phyloP scores from a whole-genome alignment of 257 asterid species.

The Solanum pennellii region DNA sequence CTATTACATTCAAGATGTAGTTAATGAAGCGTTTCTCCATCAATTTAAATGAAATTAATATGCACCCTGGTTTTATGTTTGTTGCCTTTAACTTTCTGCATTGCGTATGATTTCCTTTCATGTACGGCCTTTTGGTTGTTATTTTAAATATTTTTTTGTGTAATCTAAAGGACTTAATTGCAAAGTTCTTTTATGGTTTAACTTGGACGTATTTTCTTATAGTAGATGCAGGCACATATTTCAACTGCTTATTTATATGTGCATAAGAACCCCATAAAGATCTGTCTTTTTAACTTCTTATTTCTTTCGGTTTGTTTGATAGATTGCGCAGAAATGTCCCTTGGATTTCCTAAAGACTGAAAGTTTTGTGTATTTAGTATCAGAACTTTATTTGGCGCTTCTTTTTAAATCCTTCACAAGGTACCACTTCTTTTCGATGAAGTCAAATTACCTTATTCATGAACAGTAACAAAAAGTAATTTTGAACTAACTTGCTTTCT shows the following conservation, averaged over 20 bases:
- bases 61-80: not conserved
- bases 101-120: not conserved
- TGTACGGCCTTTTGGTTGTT: not conserved
- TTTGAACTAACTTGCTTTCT: constrained; percentile 16
- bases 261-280: not conserved
- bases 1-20: not conserved
- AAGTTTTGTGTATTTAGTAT: constrained; percentile 43
- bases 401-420: constrained; percentile 52
- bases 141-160: not conserved
- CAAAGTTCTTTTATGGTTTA: not conserved
- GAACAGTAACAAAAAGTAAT: not conserved
- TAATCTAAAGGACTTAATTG: not conserved
- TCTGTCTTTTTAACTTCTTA: not conserved
- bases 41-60: not conserved
- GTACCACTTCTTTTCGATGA: constrained; percentile 22
- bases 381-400: constrained; percentile 69
- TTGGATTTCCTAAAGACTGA: constrained; percentile 55
- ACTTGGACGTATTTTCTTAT: not conserved
- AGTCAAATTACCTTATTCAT: not conserved
- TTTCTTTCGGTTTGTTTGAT: constrained; percentile 23
- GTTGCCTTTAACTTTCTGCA: not conserved
- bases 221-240: not conserved
- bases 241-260: not conserved
- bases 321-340: constrained; percentile 88
- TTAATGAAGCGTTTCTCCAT: not conserved